Base-by-base conservation (phyloP, 2,329 filamentous ascomycete species). In the Diaporthe helianthi region DNA sequence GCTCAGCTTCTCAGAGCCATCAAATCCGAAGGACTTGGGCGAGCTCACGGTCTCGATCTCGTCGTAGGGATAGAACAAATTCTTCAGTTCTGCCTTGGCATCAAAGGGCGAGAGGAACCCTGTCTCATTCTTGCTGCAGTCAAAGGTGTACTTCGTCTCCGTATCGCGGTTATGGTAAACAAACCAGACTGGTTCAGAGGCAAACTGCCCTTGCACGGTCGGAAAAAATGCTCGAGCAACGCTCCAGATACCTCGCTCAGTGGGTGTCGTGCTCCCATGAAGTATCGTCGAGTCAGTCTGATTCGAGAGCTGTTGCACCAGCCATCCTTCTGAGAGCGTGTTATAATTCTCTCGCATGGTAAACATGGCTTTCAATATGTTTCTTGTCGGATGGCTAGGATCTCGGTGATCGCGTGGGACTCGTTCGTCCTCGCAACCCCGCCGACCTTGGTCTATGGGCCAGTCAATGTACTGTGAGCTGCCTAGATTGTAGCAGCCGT, bases 41-140 rank as follows among this genome's bases (percentile, higher is more conserved):
- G 86, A 85, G 1, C 76, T 75, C 64, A 81, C 80, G 17, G 91
- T 78, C 0, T 78, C 83, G 68, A 85, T 79, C 72, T 88, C 83
- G 38, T 89, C 87, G 72, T 86, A 88, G 0, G 88, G 87, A 74
- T 86, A 86, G 75, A 91, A 89, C n/a, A 91, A 74, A 74, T 90
- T 90, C 74, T 86, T 87, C 72, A 91, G 87, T 1, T 82, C 85
- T 1, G 83, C 85, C n/a, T 83, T 84, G 3, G 77, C 84, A 7
- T 79, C 79, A 69, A 88, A 91, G 0, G 89, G 86, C 17, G 88
- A 80, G 52, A 90, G 79, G 55, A 90, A 82, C 1, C 85, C 86
- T 7, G 78, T 78, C 44, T 83, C 79, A n/a, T 75, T 78, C 68
- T 75, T 72, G 49, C 41, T 71, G 76, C 89, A 91, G 74, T 90